Base-by-base conservation (phyloP, 164 flowering plant genomes). In the Taxillus chinensis region DNA sequence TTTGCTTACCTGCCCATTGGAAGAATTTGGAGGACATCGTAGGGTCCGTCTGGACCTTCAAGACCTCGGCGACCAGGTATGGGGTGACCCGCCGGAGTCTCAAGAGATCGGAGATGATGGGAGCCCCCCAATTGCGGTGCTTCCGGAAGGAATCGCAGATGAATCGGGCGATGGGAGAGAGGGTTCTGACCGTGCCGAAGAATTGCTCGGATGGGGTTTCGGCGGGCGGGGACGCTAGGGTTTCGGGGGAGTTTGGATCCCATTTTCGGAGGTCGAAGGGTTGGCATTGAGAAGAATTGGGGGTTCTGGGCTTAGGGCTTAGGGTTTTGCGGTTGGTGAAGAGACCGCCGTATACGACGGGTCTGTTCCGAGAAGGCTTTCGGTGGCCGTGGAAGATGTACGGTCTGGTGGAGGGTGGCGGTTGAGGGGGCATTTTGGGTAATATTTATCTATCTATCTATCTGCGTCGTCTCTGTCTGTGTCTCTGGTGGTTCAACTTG, bases 1-100 rank as follows among this genome's bases (percentile, higher is more conserved):
- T 93, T 55, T 93, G 99, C 78, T 84, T 93, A 68, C 96, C 89
- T 15, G 97, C 96, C 96, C 97, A 93, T 61, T 78, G 81, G 70
- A 93, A 93, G 77, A 93, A 90, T 78, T 80, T 83, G 70, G 97
- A 75, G 7, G 85, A 83, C 14, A 85, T 49, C 8, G 56, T 66
- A 13, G 95, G 81, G 70, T 89, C 81, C 37, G 66, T 72, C 64
- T 82, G 81, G 11, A 79, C 76, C 67, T 89, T 90, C 16, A 93
- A 83, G 16, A 90, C 90, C 72, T 93, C 96, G 3, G 96, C 79
- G 3, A 90, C 97, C 4, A 89, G 75, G 40, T 70, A 60, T 2
- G 96, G 95, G 2, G 96, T 84, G 8, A 93, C 96, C 1, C 97
- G 83, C 4, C 92, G 90, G 57, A 93, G 95, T 73, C 83, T 85